Conservation (phyloP, 2,329 filamentous ascomycete genomes). For the Alternaria angustiovoidea region DNA sequence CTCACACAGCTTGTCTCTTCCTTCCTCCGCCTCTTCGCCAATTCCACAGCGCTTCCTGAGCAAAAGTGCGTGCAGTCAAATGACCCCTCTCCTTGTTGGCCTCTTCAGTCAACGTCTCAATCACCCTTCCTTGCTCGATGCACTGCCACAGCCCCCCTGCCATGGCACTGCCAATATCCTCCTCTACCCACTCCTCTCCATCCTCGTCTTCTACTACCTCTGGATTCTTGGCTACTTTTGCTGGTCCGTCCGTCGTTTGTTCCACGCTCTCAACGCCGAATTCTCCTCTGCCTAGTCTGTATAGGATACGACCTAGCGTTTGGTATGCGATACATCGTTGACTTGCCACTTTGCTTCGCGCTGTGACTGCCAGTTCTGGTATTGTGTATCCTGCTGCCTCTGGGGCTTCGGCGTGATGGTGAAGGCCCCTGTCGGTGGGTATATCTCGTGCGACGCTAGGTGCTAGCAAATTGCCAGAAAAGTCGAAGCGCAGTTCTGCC, state of each 20-base stretch:
- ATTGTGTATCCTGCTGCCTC: conserved; percentile 95
- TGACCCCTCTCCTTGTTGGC: conserved; percentile 74
- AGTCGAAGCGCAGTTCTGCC: conserved; percentile 86
- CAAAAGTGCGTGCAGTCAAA: conserved; percentile 82
- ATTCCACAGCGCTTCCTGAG: conserved; percentile 88
- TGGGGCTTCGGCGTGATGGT: conserved; percentile 92
- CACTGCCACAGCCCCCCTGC: conserved; percentile 84
- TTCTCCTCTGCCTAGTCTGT: conserved; percentile 78
- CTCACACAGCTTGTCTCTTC: conserved; percentile 62
- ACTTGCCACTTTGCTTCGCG: conserved; percentile 81
- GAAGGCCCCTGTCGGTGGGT: conserved; percentile 79
- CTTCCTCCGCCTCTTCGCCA: conserved; percentile 76
- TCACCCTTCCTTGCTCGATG: conserved; percentile 76
- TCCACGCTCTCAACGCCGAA: conserved; percentile 63
- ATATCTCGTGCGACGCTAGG: conserved; percentile 77
- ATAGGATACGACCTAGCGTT: conserved; percentile 85
- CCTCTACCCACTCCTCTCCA: conserved; percentile 47
- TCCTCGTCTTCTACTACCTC: conserved; percentile 44
- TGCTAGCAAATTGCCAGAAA: conserved; percentile 80
- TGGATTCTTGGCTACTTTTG: conserved; percentile 51
- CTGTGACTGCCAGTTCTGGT: conserved; percentile 80
- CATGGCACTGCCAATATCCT: conserved; percentile 51
- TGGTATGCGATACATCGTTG: conserved; percentile 94
- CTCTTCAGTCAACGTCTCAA: conserved; percentile 80
- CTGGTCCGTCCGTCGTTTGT: conserved; percentile 57